Evolutionary conservation across 148 eudicot species (phyloP).

Genomic region (Rhododendron mucronatum): DNA sequence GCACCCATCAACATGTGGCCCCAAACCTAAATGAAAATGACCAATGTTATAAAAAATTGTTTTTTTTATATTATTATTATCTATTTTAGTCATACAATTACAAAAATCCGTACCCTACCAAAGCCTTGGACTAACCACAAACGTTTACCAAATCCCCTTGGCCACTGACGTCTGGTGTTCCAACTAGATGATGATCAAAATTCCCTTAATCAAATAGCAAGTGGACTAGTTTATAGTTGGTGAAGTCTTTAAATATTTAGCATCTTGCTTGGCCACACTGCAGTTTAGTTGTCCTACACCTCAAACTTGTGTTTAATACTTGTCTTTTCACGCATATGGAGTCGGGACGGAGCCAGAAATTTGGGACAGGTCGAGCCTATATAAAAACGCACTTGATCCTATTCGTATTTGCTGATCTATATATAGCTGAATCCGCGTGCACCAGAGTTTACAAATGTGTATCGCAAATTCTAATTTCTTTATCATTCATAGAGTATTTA

Average conservation of each 20-base stretch:
- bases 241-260: neutral
- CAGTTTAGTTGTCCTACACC: neutral
- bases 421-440: neutral
- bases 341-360: no score
- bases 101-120: neutral
- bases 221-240: neutral
- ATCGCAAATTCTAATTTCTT: no score
- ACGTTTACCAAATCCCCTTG: neutral
- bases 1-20: neutral
- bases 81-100: neutral
- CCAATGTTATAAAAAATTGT: neutral
- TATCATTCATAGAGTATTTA: no score
- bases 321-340: no score
- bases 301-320: neutral
- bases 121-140: neutral
- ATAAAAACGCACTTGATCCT: no score
- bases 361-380: no score
- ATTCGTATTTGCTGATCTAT: neutral
- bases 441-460: neutral
- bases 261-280: neutral
- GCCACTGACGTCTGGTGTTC: neutral
- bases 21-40: neutral
- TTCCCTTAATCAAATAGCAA: neutral
- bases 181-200: neutral
- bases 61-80: neutral